A percentile compares a stretch with the other conserved stretches of the same genome.
These are phyloP conservation scores for Alternaria dauci DNA, from an alignment of 2,329 filamentous ascomycete species.

Conservation along the genomic window DNA sequence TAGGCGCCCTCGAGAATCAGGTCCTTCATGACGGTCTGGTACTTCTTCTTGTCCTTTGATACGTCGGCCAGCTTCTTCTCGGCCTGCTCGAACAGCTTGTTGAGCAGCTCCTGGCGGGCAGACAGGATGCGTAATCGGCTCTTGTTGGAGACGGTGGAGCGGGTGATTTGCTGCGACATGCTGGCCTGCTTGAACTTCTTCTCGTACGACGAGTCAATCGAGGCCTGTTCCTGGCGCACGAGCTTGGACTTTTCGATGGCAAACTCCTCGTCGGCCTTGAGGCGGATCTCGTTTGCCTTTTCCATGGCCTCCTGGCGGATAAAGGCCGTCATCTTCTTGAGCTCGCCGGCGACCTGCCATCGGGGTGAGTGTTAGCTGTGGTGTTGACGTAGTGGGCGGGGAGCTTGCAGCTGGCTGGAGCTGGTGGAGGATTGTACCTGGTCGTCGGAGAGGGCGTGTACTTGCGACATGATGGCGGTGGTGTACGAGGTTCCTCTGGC, in stretches of 20 bases:
- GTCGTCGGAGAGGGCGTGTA: slow-evolving; percentile 95
- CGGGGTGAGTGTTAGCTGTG: slow-evolving; percentile 39
- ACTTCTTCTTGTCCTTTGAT: slow-evolving; percentile 75
- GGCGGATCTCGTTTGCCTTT: slow-evolving; percentile 95
- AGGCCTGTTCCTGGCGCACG: slow-evolving; percentile 89
- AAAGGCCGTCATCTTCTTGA: slow-evolving; percentile 99
- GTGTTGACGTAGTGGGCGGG: slow-evolving; percentile 37
- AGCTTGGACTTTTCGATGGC: slow-evolving; percentile 99
- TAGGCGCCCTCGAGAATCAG: slow-evolving; percentile 91
- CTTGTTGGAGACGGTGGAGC: slow-evolving; percentile 96
- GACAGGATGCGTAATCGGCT: slow-evolving; percentile 87
- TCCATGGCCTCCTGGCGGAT: slow-evolving; percentile 98
- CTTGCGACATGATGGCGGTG: slow-evolving; percentile 80
- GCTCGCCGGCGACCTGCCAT: slow-evolving; percentile 88
- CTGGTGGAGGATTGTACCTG: slow-evolving; percentile 68
- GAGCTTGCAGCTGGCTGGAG: slow-evolving; percentile 21
- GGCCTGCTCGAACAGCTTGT: slow-evolving; percentile 85
- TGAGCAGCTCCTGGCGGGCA: slow-evolving; percentile 88
- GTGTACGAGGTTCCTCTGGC: slow-evolving; percentile 7
- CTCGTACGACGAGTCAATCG: slow-evolving; percentile 92
- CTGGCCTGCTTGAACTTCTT: slow-evolving; percentile 99
- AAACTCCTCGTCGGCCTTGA: slow-evolving; percentile 99
- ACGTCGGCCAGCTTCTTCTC: slow-evolving; percentile 73
- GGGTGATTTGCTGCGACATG: slow-evolving; percentile 99
- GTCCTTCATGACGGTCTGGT: slow-evolving; percentile 78